Evolutionary conservation across 73 alveolate genomes (phyloP).

Genomic region (Paramecium caudatum): DNA sequence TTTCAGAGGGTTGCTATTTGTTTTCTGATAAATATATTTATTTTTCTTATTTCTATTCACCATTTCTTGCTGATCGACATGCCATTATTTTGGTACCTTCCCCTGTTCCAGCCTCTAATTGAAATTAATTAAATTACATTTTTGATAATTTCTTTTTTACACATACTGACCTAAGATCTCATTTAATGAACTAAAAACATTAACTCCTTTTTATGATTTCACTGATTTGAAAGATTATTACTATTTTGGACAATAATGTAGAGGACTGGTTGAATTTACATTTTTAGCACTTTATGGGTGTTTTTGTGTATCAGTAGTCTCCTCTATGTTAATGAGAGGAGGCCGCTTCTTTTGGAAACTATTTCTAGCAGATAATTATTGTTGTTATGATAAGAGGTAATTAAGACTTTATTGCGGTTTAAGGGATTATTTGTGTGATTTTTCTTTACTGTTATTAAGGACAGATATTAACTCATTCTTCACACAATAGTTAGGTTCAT

Average conservation of each 20-base stretch:
- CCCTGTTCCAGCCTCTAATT: constrained; percentile 71
- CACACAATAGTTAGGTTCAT: constrained; percentile 39
- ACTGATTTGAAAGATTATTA: neutral
- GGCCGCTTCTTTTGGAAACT: constrained; percentile 60
- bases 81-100: constrained; percentile 43
- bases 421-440: neutral
- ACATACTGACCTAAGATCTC: constrained; percentile 43
- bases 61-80: constrained; percentile 58
- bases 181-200: constrained; percentile 59
- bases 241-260: constrained; percentile 43
- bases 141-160: neutral
- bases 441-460: constrained; percentile 26
- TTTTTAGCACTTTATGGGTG: constrained; percentile 53
- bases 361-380: constrained; percentile 32
- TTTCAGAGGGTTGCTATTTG: neutral
- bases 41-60: constrained; percentile 42
- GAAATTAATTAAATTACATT: constrained; percentile 28
- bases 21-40: constrained; percentile 34
- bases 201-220: neutral
- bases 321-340: constrained; percentile 40
- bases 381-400: constrained; percentile 14
- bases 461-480: constrained; percentile 41
- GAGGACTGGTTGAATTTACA: constrained; percentile 42
- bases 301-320: neutral
- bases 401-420: constrained; percentile 32